Base-by-base conservation (phyloP, 768 basidiomycete species). In the Boletus subcaerulescens region DNA sequence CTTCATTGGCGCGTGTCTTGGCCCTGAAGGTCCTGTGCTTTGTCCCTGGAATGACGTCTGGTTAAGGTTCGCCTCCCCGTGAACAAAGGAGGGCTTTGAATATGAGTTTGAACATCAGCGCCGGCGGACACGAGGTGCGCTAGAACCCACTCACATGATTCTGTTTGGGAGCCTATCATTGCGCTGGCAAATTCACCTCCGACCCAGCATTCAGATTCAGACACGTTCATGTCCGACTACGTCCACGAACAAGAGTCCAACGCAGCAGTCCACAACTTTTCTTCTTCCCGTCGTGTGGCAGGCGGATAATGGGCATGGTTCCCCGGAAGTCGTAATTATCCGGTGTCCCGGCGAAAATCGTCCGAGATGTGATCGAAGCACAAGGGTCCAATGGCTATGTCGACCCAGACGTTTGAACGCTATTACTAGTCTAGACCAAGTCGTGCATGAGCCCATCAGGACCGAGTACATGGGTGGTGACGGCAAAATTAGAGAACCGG, bases 61-160 rank as follows among this genome's bases (percentile, higher is more conserved):
- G 29, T 57, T 53, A 66, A 67, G 53, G 65, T 67, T 67, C 55
- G 50, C 35, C 48, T 2, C 29, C 29, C 39, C 41, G 59, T 51
- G 60, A 55, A 59, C 48, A 44, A 52, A 49, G 22, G 41, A 38
- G 26, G 39, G 43, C 41, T 53, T 55, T 59, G 38, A 45, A 43
- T 45, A 56, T 39, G 40, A 45, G 32, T 47, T 38, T 42, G 40
- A 42, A 57, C 48, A 50, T 50, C 38, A 32, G 32, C 46, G 38
- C 29, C 31, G 38, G 13, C 14, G 38, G 52, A 65, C 67, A 68
- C 58, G 67, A 71, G 67, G 69, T 49, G 50, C 52, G 61, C 65
- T 58, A 68, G 69, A 69, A 67, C 65, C 64, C 33, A n/a, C 50
- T 32, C 53, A 31, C 50, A 45, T 55, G 56, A 56, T 58, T 40